Base-by-base conservation (phyloP, 805 yeast genomes). In the Barnettozyma botsteinii region DNA sequence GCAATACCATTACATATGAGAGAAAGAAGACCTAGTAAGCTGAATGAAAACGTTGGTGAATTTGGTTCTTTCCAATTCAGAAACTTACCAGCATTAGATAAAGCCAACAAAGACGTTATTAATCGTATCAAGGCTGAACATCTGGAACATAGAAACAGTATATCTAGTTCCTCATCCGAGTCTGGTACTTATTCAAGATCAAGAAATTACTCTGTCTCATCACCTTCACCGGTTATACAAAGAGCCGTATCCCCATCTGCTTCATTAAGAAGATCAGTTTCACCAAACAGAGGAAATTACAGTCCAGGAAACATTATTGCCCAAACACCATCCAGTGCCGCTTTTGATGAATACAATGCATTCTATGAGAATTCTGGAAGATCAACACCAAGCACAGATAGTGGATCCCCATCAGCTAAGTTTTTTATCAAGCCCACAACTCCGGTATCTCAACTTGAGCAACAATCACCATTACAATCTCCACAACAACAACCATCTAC, bases 61-160 rank as follows among this genome's bases (percentile, higher is more conserved):
- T 93, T 93, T 72, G 99, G 99, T 0, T 81, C 93, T 4, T 93
- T 93, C 61, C 81, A 85, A 43, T 93, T 85, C 63, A 72, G 96
- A 49, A 93, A 93, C 57, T 65, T 93, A 46, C 81, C 91, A 5
- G 93, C 93, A 6, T 70, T 94, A 41, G 98, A 93, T 51, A 85
- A 84, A 52, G 97, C 96, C 8, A 93, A 93, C 56, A 87, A 86
- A 55, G 97, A 89, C 62, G 89, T 85, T 12, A 87, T 93, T 47
- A 85, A 85, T 53, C 68, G 96, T 47, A 72, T 93, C 56, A 85
- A 88, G 54, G 81, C 72, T 23, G 98, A 91, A 57, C 95, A 86
- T 59, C 49, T 81, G 48, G 60, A 60, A 29, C 68, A 64, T 41
- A 60, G 66, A 41, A 56, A 61, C n/a, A 65, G 69, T 15, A 49